These are phyloP conservation scores for Rhodosporidiobolus odoratus DNA, from an alignment of 768 basidiomycete genomes.

Conservation along the genomic window DNA sequence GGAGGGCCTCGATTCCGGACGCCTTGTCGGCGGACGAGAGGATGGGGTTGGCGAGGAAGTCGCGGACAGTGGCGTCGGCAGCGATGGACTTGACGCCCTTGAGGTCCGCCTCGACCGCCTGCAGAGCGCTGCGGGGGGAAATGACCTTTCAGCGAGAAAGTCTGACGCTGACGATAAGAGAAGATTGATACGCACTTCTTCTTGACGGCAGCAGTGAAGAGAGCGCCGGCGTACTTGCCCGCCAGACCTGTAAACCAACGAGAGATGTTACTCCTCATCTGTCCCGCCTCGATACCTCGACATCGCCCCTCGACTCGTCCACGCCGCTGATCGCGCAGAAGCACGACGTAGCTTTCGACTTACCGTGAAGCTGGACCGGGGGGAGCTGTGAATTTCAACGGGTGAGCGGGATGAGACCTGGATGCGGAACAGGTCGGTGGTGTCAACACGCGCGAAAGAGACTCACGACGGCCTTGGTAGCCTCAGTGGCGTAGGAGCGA, in stretches of 20 bases:
- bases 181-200: conserved; percentile 17
- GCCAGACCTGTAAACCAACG: conserved; percentile 28
- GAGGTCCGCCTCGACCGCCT: conserved; percentile 80
- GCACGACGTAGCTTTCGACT: neutral
- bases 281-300: too few species aligned
- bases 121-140: conserved; percentile 68
- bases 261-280: too few species aligned
- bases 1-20: conserved; percentile 63
- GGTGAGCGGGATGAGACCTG: neutral
- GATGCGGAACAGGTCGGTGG: neutral
- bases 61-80: conserved; percentile 59
- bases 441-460: neutral
- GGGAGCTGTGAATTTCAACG: conserved; percentile 6
- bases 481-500: conserved; percentile 36
- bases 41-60: conserved; percentile 85
- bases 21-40: conserved; percentile 72
- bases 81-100: conserved; percentile 64
- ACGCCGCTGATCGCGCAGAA: too few species aligned
- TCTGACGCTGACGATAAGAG: neutral
- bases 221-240: conserved; percentile 46
- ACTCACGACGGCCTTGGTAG: conserved; percentile 12
- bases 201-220: conserved; percentile 42
- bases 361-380: conserved; percentile 37
- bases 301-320: conserved; percentile 1
- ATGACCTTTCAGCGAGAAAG: too few species aligned